Conservation (phyloP, 192 early-diverging fungal genomes). For the Entomortierella parvispora region DNA sequence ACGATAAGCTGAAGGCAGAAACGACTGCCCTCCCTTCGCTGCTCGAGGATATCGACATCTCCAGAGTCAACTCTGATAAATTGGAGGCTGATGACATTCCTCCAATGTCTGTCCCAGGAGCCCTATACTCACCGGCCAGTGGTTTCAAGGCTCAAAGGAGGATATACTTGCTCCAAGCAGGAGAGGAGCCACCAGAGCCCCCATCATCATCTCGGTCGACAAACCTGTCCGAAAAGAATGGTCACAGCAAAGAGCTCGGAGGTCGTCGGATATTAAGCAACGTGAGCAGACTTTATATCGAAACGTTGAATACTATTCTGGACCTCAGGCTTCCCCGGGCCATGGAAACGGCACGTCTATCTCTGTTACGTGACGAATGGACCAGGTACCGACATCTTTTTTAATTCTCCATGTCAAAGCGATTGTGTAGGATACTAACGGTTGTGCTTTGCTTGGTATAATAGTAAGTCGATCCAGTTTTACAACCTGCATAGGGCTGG, state of each 20-base stretch:
- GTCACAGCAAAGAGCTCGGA: background rate
- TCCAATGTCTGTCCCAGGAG: constrained; percentile 13
- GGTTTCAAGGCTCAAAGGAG: constrained; percentile 11
- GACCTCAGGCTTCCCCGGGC: constrained; percentile 26
- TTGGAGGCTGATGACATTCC: background rate
- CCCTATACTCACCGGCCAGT: constrained; percentile 5
- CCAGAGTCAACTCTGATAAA: background rate
- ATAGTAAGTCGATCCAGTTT: constrained; percentile 44
- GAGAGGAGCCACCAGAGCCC: constrained; percentile 38
- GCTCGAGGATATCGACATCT: constrained; percentile 11
- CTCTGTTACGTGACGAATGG: constrained; percentile 41
- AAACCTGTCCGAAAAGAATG: constrained; percentile 6
- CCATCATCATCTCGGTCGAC: background rate
- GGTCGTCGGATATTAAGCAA: background rate
- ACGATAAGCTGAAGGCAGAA: constrained; percentile 12
- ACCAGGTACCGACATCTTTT: constrained; percentile 15
- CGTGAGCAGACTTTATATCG: constrained; percentile 16
- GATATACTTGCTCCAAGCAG: constrained; percentile 37
- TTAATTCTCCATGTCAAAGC: too few species aligned
- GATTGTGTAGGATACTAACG: too few species aligned
- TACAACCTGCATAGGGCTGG: constrained; percentile 41
- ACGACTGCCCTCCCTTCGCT: constrained; percentile 1
- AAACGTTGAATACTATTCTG: constrained; percentile 39
- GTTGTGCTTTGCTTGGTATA: background rate
- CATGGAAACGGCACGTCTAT: constrained; percentile 29